These are phyloP conservation scores for Phellinidium pouzarii DNA, from an alignment of 1,284 basidiomycete species.

Conservation along the genomic window DNA sequence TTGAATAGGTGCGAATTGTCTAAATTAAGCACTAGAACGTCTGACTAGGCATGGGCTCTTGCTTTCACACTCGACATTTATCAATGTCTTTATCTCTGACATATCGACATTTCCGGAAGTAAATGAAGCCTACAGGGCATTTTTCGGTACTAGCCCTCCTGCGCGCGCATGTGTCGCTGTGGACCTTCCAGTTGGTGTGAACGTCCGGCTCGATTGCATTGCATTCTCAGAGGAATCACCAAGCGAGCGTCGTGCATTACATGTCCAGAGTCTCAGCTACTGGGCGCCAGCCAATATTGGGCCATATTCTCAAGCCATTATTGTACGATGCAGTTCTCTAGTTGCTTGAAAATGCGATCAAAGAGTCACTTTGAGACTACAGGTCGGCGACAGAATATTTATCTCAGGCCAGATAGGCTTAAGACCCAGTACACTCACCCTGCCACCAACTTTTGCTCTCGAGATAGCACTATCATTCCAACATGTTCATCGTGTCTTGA, in stretches of 20 bases:
- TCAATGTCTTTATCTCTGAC: slow-evolving; percentile 80
- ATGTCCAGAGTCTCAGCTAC: slow-evolving; percentile 93
- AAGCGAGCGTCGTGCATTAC: slow-evolving; percentile 63
- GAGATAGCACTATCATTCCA: slow-evolving; percentile 78
- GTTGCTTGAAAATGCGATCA: neutral
- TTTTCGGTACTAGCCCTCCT: slow-evolving; percentile 89
- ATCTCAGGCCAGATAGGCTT: slow-evolving; percentile 96
- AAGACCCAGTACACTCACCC: slow-evolving; percentile 62
- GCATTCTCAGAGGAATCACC: slow-evolving; percentile 45
- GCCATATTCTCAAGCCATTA: slow-evolving; percentile 92
- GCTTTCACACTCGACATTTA: slow-evolving; percentile 38
- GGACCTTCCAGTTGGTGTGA: slow-evolving; percentile 49
- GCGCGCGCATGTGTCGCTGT: slow-evolving; percentile 88
- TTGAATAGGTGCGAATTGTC: slow-evolving; percentile 38
- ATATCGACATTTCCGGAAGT: slow-evolving; percentile 73
- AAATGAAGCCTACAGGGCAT: slow-evolving; percentile 73
- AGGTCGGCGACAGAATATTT: slow-evolving; percentile 73
- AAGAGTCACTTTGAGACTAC: slow-evolving; percentile 4
- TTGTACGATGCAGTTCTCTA: slow-evolving; percentile 39
- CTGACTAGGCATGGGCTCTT: slow-evolving; percentile 1
- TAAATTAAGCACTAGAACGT: slow-evolving; percentile 40
- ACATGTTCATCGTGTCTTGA: slow-evolving; percentile 67
- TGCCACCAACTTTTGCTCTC: slow-evolving; percentile 52
- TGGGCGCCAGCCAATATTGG: slow-evolving; percentile 99
- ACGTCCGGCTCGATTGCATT: slow-evolving; percentile 71